Evolutionary conservation across 768 basidiomycete species (phyloP), one percentile per base, ranked within the genome.

Genomic region (Pleurotus platypus): DNA sequence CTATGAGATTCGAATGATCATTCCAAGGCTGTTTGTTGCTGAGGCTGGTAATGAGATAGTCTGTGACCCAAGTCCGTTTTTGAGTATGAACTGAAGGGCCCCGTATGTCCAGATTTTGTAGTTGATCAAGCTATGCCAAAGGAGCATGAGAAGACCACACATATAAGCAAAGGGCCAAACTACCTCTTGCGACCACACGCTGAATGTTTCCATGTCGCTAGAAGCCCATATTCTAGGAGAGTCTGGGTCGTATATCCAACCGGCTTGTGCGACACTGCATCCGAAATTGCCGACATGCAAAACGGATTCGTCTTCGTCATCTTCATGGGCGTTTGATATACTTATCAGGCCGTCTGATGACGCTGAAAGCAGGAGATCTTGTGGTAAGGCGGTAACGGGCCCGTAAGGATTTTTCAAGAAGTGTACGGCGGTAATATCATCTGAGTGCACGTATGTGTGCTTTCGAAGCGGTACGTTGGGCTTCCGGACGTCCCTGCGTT

Each of bases 191-290:
- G 86, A 82, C 95, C 94, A 98, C 12, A 83, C 78, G 56, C 89
- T 89, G 62, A 95, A 89, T 0, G 90, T 93, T 70, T 98, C 94
- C 94, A 97, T 97, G 72, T 97, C 95, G 61, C 92, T 94, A 9
- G 84, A 80, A 20, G 87, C 89, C 93, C 94, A 97, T 6, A 94
- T 75, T 47, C 68, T 72, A 27, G 72, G 72, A 13, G 60, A 65
- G 4, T 70, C 49, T 24, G 64, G 60, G 27, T 69, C 49, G 16
- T 73, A 66, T 50, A 82, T 78, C 87, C 86, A 90, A 1, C 86
- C 92, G 5, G 82, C 84, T 65, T 90, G 89, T 0, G 88, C 86
- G 58, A 92, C 73, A 64, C 87, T 92, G 64, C 84, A 85, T 2
- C 89, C 91, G 84, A 88, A 91, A 61, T 93, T 93, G n/a, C 87